These are phyloP conservation scores for Agaricales sp. DNA, from an alignment of 1,284 basidiomycete genomes.

Conservation along the genomic window DNA sequence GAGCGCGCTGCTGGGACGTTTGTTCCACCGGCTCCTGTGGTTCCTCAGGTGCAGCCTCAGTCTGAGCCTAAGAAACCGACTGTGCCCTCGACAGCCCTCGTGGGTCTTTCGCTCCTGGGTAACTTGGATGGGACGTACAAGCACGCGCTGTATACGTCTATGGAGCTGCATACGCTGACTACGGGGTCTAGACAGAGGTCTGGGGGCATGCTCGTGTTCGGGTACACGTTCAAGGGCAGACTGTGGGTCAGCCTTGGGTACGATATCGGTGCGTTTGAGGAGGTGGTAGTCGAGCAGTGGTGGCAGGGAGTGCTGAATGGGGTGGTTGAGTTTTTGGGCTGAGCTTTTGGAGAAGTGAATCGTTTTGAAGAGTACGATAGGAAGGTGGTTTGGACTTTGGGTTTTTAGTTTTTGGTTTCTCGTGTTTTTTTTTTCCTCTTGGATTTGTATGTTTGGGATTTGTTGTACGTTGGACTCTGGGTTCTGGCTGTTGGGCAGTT, in stretches of 20 bases:
- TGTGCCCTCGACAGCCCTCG: constrained; percentile 44
- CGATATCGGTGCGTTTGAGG: constrained; percentile 61
- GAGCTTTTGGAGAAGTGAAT: neutral
- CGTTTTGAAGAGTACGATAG: constrained; percentile 61
- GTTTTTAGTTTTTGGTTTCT: no score
- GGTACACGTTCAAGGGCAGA: constrained; percentile 64
- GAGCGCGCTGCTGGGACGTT: constrained; percentile 37
- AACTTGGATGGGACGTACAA: constrained; percentile 74
- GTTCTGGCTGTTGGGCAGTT: no score
- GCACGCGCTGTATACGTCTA: constrained; percentile 42
- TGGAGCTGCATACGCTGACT: constrained; percentile 58
- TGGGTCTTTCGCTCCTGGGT: constrained; percentile 69
- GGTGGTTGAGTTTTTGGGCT: constrained; percentile 37
- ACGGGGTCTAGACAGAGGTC: constrained; percentile 68
- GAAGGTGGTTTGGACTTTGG: constrained; percentile 70
- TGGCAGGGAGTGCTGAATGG: constrained; percentile 42
- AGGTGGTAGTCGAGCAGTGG: constrained; percentile 42
- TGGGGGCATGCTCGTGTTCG: constrained; percentile 66
- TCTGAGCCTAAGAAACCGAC: constrained; percentile 11
- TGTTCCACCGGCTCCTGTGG: constrained; percentile 24
- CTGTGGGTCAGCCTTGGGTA: constrained; percentile 70
- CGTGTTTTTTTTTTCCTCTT: no score
- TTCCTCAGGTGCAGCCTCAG: constrained; percentile 10
- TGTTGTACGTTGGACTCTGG: no score
- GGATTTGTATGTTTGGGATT: no score